Conservation (phyloP, 208 protist genomes). For the Acanthamoeba quina region DNA sequence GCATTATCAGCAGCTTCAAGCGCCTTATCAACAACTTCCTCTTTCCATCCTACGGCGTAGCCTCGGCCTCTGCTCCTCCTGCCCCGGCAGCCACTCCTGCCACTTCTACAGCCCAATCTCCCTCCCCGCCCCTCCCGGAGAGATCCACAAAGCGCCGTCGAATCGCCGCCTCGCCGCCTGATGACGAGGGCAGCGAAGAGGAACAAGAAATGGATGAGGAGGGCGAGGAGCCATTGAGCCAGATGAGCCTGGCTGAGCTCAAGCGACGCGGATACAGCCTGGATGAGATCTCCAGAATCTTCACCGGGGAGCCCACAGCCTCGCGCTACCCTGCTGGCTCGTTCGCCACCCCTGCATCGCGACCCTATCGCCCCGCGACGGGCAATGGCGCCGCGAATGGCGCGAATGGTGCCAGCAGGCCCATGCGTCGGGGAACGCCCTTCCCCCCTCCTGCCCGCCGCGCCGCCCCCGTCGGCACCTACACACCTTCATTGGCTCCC, state of each 20-base stretch:
- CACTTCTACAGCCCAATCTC: background rate
- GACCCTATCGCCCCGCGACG: background rate
- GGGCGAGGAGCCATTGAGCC: background rate
- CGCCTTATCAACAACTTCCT: conserved; percentile 39
- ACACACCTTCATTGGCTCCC: background rate
- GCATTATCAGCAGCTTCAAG: conserved; percentile 9
- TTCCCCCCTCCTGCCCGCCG: background rate
- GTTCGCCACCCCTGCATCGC: background rate
- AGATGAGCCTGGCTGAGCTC: background rate
- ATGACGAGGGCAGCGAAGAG: background rate
- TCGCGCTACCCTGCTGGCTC: background rate
- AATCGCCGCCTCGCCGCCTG: background rate
- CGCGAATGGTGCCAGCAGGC: background rate
- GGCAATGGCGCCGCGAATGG: background rate
- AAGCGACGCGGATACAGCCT: background rate
- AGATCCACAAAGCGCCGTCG: background rate
- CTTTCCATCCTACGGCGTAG: conserved; percentile 15
- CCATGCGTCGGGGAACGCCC: background rate
- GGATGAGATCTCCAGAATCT: background rate
- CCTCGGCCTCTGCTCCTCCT: background rate
- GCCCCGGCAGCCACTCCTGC: background rate
- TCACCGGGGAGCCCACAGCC: background rate
- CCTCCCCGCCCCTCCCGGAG: background rate
- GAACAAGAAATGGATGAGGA: conserved; percentile 28
- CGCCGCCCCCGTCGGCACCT: conserved; percentile 15